These are phyloP conservation scores for Spathaspora sp. DNA, from an alignment of 1,139 yeast species.

Conservation along the genomic window DNA sequence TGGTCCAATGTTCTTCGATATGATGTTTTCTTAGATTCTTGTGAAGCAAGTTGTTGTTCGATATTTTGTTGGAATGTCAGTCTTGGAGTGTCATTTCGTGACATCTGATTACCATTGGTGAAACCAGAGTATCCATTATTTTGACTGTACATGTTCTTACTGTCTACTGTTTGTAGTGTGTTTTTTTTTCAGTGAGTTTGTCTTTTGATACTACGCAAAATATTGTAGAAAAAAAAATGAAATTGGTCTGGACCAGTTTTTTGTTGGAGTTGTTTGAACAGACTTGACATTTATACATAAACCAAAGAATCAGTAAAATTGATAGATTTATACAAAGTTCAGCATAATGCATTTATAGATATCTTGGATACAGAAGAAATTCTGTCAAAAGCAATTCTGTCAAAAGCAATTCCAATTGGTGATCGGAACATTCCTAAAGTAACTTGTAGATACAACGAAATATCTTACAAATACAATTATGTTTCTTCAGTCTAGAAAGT, in stretches of 20 bases:
- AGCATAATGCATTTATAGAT: too few species aligned
- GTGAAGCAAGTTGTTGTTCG: constrained; percentile 47
- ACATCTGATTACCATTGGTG: background rate
- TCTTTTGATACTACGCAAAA: background rate
- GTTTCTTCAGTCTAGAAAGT: background rate
- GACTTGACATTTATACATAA: too few species aligned
- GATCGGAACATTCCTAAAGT: too few species aligned
- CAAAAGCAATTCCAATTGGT: background rate
- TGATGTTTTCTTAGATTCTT: constrained; percentile 48
- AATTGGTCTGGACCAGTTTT: too few species aligned
- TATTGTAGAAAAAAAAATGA: too few species aligned
- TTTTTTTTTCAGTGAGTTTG: too few species aligned
- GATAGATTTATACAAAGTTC: too few species aligned
- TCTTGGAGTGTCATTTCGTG: constrained; percentile 9
- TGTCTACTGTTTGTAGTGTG: background rate
- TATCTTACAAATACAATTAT: background rate
- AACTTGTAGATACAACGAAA: too few species aligned
- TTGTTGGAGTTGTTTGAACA: too few species aligned
- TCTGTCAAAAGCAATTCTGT: too few species aligned
- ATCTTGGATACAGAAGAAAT: too few species aligned
- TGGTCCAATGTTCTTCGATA: constrained; percentile 86
- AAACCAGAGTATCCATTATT: background rate
- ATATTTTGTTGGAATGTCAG: constrained; percentile 34
- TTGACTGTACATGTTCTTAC: background rate
- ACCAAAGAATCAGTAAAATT: too few species aligned